Evolutionary conservation across 108 stramenopile species (phyloP), one percentile per base, ranked within the genome.

Genomic region (Cylindrotheca fusiformis): DNA sequence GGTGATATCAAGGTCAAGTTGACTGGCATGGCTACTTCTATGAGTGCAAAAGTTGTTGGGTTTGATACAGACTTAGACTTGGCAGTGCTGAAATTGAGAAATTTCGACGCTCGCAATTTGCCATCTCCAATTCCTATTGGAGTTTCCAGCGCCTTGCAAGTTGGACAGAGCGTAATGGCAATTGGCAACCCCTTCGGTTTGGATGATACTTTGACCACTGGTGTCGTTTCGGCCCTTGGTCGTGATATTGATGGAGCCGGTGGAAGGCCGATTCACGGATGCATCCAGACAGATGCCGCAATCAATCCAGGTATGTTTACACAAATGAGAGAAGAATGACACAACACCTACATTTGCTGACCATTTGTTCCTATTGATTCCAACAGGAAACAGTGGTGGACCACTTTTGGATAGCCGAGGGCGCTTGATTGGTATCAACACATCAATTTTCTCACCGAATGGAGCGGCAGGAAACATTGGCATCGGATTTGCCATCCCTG

Each of bases 401-500:
- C 83, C 82, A 0, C 54, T 84, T 21, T 49, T 84, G 50, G 86
- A 93, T 36, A 74, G 79, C n/a, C 58, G 65, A 31, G 92, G 92
- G 4, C 69, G 79, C 32, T 71, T 93, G 61, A 79, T 90, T 54
- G 92, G 92, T 22, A 86, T 93, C 71, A 93, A 93, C 67, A 88
- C 84, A 55, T 87, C 91, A 4, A 92, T 92, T 52, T 88, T 83
- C 30, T 77, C 81, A 1, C 80, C 85, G 3, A 69, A 67, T 12
- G 90, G 86, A 4, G 65, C 78, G 1, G 10, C 36, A 6, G 84
- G 87, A 1, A 72, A 67, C 48, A 65, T 79, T 45, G 80, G 85
- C 1, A 89, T 95, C 55, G 94, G 94, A 14, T 95, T 95, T 61
- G 86, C 88, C 18, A 92, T 95, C 50, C 93, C 93, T 5, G 85